Percentiles rank a stretch among this genome's conserved stretches.
Evolutionary conservation across 108 stramenopile species (phyloP).

Genomic region (Cyclostephanos tholiformis): DNA sequence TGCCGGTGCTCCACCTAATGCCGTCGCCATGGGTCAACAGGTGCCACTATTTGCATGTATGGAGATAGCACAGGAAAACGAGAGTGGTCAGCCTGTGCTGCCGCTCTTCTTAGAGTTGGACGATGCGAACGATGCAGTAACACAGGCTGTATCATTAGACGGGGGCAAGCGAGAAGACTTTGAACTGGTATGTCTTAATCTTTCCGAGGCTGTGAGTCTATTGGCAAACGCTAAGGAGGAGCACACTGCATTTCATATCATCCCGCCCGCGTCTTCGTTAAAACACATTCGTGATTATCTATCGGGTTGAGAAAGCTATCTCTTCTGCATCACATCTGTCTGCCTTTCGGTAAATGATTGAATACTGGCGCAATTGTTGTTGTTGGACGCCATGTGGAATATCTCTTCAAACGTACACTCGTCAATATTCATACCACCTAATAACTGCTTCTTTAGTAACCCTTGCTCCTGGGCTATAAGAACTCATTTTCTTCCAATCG

Average conservation of each 20-base stretch:
- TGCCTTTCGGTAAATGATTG: not conserved
- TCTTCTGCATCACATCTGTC: too few species aligned
- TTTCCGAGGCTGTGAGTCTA: slow-evolving; percentile 52
- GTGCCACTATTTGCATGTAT: slow-evolving; percentile 76
- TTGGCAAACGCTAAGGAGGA: slow-evolving; percentile 54
- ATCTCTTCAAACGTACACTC: too few species aligned
- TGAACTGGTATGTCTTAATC: slow-evolving; percentile 58
- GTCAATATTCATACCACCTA: not conserved
- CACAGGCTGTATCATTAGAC: slow-evolving; percentile 55
- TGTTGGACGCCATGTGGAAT: slow-evolving; percentile 2
- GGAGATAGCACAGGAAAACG: slow-evolving; percentile 63
- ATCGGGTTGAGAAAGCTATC: slow-evolving; percentile 15
- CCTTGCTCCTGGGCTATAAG: slow-evolving; percentile 30
- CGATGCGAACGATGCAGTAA: slow-evolving; percentile 61
- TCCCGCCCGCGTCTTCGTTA: slow-evolving; percentile 57
- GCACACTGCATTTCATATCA: slow-evolving; percentile 55
- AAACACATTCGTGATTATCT: slow-evolving; percentile 58
- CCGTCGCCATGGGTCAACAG: slow-evolving; percentile 63
- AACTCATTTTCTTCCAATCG: slow-evolving; percentile 70
- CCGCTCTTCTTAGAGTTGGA: slow-evolving; percentile 67
- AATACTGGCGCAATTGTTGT: slow-evolving; percentile 24
- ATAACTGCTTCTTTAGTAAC: slow-evolving; percentile 45
- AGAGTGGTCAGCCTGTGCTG: slow-evolving; percentile 54
- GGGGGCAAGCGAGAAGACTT: slow-evolving; percentile 59
- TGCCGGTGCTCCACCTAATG: slow-evolving; percentile 68